phyloP scores from a whole-genome alignment of 2,329 filamentous ascomycete species.

The Rutstroemia sp. region DNA sequence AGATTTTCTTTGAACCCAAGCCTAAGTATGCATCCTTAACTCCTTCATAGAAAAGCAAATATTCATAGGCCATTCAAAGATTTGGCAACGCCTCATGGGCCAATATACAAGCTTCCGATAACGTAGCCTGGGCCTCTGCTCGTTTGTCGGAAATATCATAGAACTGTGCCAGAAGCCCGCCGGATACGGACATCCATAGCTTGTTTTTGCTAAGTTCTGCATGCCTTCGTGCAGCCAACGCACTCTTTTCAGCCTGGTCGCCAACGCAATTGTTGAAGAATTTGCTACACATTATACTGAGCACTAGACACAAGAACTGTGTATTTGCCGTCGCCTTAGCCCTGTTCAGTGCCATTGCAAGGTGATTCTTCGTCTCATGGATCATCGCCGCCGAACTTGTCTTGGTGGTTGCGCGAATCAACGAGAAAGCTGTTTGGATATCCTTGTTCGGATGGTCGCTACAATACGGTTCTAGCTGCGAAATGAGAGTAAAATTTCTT shows the following conservation, averaged over 20 bases:
- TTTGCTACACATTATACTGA: slow-evolving; percentile 76
- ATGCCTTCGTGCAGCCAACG: slow-evolving; percentile 59
- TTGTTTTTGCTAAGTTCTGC: slow-evolving; percentile 63
- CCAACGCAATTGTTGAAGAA: slow-evolving; percentile 57
- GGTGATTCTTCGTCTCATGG: slow-evolving; percentile 69
- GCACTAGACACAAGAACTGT: slow-evolving; percentile 73
- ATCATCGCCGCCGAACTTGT: slow-evolving; percentile 58
- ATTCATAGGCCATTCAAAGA: neutral
- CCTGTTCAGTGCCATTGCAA: slow-evolving; percentile 64
- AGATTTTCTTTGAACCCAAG: neutral
- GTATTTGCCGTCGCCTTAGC: slow-evolving; percentile 65
- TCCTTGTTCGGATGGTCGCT: slow-evolving; percentile 63
- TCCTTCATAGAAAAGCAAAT: neutral
- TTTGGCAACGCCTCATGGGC: slow-evolving; percentile 20
- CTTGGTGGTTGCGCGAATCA: slow-evolving; percentile 62
- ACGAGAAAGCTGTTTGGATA: slow-evolving; percentile 69
- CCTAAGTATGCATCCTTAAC: neutral
- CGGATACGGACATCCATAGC: slow-evolving; percentile 73
- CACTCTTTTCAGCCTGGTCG: slow-evolving; percentile 71
- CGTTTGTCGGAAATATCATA: slow-evolving; percentile 64
- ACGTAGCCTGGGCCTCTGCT: slow-evolving; percentile 39
- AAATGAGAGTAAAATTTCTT: slow-evolving; percentile 53
- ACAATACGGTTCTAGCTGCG: slow-evolving; percentile 61
- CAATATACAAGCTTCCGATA: slow-evolving; percentile 34
- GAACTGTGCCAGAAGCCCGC: slow-evolving; percentile 69